Base-by-base conservation (phyloP, 257 asterid species). In the Datura wrightii region DNA sequence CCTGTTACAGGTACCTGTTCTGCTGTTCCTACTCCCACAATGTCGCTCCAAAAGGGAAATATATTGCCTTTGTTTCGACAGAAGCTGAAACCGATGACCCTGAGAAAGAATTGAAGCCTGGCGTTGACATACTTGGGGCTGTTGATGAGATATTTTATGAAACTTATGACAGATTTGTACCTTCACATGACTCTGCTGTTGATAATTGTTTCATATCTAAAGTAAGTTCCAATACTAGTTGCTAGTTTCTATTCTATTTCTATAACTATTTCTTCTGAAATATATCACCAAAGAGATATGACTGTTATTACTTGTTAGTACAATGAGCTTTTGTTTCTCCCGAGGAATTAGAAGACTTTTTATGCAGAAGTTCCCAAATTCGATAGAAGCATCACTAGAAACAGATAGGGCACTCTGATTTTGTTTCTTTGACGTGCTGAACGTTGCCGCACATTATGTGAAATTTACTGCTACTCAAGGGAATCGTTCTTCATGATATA, bases 21-120 rank as follows among this genome's bases (percentile, higher is more conserved):
- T 97, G 99, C 87, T 97, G 99, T 89, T 97, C 99, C 6, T 97
- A 95, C 50, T 90, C 93, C 83, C 99, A 97, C 90, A 94, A 94
- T 50, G 97, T 97, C 55, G 98, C 99, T 42, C 98, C 99, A 24
- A 93, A 94, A 83, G 99, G 97, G 34, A 95, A 97, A 84, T 97
- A 86, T 16, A 92, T 97, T 82, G 97, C 99, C 6, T 97, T 97
- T 78, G 99, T 97, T 66, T 85, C 90, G 10, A 90, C 99, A 79
- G 98, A 94, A 79, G 99, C 99, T 3, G 97, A 97, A 87, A 97
- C 97, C 34, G 97, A 95, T 83, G 82, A 95, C 85, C 99, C 99
- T 0, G 92, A 94, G 90, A 88, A 92, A 42, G 99, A 97, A 88
- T 86, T 97, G 85, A 97, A 94, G 96, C 98, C 97, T 1, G 99